phyloP scores from a whole-genome alignment of 345 rosid species.

The Hevea brasiliensis region DNA sequence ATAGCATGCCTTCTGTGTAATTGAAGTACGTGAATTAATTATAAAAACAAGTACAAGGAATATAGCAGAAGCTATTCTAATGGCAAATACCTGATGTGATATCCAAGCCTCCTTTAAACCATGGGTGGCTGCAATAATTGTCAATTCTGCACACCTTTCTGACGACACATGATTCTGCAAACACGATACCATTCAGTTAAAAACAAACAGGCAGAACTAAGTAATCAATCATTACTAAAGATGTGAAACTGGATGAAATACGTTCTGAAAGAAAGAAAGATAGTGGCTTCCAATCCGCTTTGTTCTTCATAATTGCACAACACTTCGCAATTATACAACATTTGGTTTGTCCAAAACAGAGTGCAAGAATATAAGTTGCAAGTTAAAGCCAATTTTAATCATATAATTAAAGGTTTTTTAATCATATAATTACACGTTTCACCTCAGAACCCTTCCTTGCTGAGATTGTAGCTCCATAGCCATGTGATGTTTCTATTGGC shows the following conservation, averaged over 20 bases:
- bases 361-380: neutral
- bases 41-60: neutral
- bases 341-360: neutral
- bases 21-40: neutral
- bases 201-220: slow-evolving; percentile 4
- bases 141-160: slow-evolving; percentile 81
- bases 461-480: slow-evolving; percentile 38
- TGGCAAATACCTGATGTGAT: slow-evolving; percentile 68
- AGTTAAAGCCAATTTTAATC: neutral
- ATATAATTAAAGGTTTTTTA: neutral
- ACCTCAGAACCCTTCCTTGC: slow-evolving; percentile 54
- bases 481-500: slow-evolving; percentile 72
- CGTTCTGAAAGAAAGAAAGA: neutral
- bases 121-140: slow-evolving; percentile 76
- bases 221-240: neutral
- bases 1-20: neutral
- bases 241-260: neutral
- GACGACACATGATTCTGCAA: slow-evolving; percentile 79
- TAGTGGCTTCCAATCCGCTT: neutral
- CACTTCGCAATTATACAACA: neutral
- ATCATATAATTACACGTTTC: slow-evolving; percentile 6
- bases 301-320: neutral
- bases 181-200: neutral
- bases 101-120: slow-evolving; percentile 95
- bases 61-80: neutral